A percentile compares a stretch with the other conserved stretches of the same genome.
Evolutionary conservation across 2,329 filamentous ascomycete genomes (phyloP).

Genomic region (Penicillium thymicola): DNA sequence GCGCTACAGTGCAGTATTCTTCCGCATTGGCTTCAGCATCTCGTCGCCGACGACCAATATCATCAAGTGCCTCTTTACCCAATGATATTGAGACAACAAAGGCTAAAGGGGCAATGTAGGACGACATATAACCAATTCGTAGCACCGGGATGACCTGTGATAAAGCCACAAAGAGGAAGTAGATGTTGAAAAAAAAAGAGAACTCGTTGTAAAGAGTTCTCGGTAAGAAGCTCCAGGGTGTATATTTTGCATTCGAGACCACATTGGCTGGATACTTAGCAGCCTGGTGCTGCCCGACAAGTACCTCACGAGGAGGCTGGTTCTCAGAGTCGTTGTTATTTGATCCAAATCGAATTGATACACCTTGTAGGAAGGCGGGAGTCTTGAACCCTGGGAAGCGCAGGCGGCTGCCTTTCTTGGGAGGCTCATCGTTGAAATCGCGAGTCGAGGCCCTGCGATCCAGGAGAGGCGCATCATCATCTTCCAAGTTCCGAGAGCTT

Average conservation of each 20-base stretch:
- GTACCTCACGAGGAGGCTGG: constrained; percentile 65
- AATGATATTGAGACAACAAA: constrained; percentile 91
- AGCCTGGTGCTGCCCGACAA: constrained; percentile 70
- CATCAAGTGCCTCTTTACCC: constrained; percentile 93
- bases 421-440: constrained; percentile 36
- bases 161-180: constrained; percentile 90
- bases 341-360: constrained; percentile 25
- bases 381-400: constrained; percentile 67
- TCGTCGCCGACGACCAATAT: constrained; percentile 78
- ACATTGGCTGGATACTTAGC: constrained; percentile 83
- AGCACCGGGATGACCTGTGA: constrained; percentile 88
- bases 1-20: constrained; percentile 72
- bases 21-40: constrained; percentile 96
- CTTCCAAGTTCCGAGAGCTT: constrained; percentile 53
- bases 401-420: constrained; percentile 53
- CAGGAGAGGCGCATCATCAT: constrained; percentile 74
- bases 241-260: constrained; percentile 97
- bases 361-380: constrained; percentile 28
- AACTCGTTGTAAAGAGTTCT: constrained; percentile 97
- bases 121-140: constrained; percentile 89
- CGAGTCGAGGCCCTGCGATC: constrained; percentile 38
- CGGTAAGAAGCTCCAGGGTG: constrained; percentile 87
- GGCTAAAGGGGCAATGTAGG: constrained; percentile 86
- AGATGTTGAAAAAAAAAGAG: constrained; percentile 99
- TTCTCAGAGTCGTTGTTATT: constrained; percentile 42